A percentile compares a stretch with the other conserved stretches of the same genome.
These are phyloP conservation scores for Botrytis fabae DNA, from an alignment of 2,329 filamentous ascomycete species.

Conservation along the genomic window DNA sequence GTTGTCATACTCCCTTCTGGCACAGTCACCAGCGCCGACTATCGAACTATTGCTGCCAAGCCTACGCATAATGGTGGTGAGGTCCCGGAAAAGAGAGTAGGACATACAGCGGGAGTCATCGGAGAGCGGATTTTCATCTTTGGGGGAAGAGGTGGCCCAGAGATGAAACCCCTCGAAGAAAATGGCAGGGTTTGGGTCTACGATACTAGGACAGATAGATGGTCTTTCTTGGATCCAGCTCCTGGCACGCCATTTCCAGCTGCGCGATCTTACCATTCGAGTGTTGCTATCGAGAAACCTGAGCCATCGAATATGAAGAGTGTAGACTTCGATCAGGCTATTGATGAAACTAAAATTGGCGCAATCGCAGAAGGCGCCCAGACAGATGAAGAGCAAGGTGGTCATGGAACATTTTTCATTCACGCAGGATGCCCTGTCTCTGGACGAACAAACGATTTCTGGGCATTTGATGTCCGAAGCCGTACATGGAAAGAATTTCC, in stretches of 20 bases:
- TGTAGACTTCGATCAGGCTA: constrained; percentile 34
- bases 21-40: constrained; percentile 56
- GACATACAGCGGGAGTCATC: constrained; percentile 69
- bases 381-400: constrained; percentile 60
- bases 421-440: constrained; percentile 72
- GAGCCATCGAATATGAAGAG: constrained; percentile 34
- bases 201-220: constrained; percentile 62
- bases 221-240: constrained; percentile 64
- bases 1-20: constrained; percentile 60
- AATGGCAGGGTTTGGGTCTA: constrained; percentile 74
- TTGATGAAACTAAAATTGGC: constrained; percentile 57
- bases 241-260: constrained; percentile 54
- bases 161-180: constrained; percentile 72
- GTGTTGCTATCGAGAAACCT: constrained; percentile 57
- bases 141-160: constrained; percentile 71
- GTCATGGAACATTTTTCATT: constrained; percentile 68
- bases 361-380: constrained; percentile 57
- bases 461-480: constrained; percentile 70
- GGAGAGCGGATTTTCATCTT: constrained; percentile 75
- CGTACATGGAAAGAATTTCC: constrained; percentile 68
- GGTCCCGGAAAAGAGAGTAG: constrained; percentile 68
- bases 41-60: constrained; percentile 55
- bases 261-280: constrained; percentile 70
- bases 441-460: constrained; percentile 65
- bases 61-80: constrained; percentile 44